Base-by-base conservation (phyloP, 495 filamentous ascomycete genomes). In the Aspergillus asperescens region DNA sequence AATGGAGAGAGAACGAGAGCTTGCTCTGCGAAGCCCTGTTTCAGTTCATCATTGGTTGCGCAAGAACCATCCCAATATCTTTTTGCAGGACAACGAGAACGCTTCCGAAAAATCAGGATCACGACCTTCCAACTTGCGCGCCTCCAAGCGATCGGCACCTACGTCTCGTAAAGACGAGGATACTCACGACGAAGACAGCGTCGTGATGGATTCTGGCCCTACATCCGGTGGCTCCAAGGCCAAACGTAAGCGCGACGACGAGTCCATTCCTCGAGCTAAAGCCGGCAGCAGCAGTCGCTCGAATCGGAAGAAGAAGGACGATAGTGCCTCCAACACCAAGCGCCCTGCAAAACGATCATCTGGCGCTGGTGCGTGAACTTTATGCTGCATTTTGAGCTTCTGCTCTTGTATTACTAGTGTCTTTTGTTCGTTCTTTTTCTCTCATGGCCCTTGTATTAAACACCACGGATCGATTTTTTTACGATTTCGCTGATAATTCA, bases 11-110 rank as follows among this genome's bases (percentile, higher is more conserved):
- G 78, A 78, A 52, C 64, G 70, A 13, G 86, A 90, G 47, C 76
- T 82, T 32, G 75, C 79, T 15, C 68, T 89, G 4, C 80, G 81
- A 24, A 96, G 95, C 60, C 89, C 87, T 0, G 83, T 87, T 31
- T 89, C 85, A 22, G 88, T 94, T 1, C 89, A 90, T 72, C 93
- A 92, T 66, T 96, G 91, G 91, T 73, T 96, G 19, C 81, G 88
- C 28, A 81, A 83, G 51, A 81, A 94, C 61, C 86, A 89, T 50
- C 90, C 90, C 0, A 81, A 90, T 51, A 85, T 86, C 18, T 93
- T 91, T 70, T 70, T 94, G 0, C 87, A 92, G 63, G 88, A 91
- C 58, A 84, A 84, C 47, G 89, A 92, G 63, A 68, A 70, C 27
- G 71, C 67, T 19, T 81, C 81, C 7, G 84, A 85, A 50, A 85